Percentiles rank a stretch among this genome's conserved stretches.
Evolutionary conservation across 1,284 basidiomycete genomes (phyloP).

Genomic region (Bondarzewia mesenterica): DNA sequence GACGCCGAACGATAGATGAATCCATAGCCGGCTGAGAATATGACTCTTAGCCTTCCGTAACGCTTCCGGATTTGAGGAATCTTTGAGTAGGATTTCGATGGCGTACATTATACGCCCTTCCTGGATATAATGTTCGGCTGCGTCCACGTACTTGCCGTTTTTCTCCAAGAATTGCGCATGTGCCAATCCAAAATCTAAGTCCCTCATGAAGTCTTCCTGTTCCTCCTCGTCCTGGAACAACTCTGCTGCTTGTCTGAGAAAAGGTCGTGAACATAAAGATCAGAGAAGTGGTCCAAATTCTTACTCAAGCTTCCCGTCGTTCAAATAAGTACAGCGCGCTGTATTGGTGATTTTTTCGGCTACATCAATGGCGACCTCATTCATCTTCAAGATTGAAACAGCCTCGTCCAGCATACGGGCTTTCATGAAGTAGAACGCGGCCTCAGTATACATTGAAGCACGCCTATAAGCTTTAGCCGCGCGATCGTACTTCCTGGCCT

Average conservation of each 20-base stretch:
- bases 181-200: constrained; percentile 44
- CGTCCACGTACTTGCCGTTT: constrained; percentile 37
- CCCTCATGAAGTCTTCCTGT: constrained; percentile 48
- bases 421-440: constrained; percentile 41
- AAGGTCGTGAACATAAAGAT: neutral
- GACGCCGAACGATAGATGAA: constrained; percentile 19
- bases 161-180: constrained; percentile 41
- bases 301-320: constrained; percentile 35
- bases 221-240: constrained; percentile 49
- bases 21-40: constrained; percentile 22
- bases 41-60: constrained; percentile 14
- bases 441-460: constrained; percentile 35
- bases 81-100: constrained; percentile 35
- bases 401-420: constrained; percentile 46
- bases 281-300: constrained; percentile 19
- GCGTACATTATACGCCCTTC: constrained; percentile 44
- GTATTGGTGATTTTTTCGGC: constrained; percentile 35
- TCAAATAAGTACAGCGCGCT: constrained; percentile 45
- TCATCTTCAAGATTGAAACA: constrained; percentile 33
- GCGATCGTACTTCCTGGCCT: constrained; percentile 32
- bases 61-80: constrained; percentile 15
- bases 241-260: constrained; percentile 33
- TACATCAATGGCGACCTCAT: constrained; percentile 26
- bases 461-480: constrained; percentile 40
- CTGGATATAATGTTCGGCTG: constrained; percentile 44